Conservation (phyloP, 2,329 filamentous ascomycete species). For the Colletotrichum spinosum region DNA sequence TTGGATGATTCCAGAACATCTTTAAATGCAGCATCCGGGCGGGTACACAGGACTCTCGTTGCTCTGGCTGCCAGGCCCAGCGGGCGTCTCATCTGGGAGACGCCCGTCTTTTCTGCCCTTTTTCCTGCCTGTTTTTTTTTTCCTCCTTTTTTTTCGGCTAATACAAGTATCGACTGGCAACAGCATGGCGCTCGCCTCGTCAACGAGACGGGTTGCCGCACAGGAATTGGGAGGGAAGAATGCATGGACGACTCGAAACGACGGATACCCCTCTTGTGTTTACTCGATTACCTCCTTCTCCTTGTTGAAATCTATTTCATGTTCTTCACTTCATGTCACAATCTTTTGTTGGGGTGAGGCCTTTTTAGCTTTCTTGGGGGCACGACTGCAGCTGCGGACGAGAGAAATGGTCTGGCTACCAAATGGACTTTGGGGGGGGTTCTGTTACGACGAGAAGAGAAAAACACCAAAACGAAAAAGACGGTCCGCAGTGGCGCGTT, state of each 20-base stretch:
- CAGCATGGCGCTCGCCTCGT: conserved; percentile 45
- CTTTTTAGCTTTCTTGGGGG: conserved; percentile 37
- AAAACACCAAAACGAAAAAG: conserved; percentile 39
- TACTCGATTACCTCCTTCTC: conserved; percentile 38
- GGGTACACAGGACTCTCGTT: conserved; percentile 38
- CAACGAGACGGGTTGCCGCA: conserved; percentile 43
- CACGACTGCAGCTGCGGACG: conserved; percentile 14
- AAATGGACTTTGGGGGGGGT: conserved; percentile 37
- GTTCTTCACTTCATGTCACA: conserved; percentile 34
- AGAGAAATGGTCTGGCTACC: conserved; percentile 37
- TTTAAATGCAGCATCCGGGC: conserved; percentile 31
- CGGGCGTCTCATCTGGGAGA: conserved; percentile 2
- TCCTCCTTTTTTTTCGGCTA: conserved; percentile 39
- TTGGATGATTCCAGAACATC: conserved; percentile 26
- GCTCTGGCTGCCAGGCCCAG: conserved; percentile 31
- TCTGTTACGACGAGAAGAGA: conserved; percentile 39
- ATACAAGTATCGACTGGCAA: conserved; percentile 55
- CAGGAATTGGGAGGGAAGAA: conserved; percentile 50
- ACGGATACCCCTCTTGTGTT: conserved; percentile 54
- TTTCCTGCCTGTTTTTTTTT: conserved; percentile 39
- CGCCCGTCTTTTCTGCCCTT: conserved; percentile 9
- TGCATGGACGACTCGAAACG: conserved; percentile 58
- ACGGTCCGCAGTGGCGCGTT: conserved; percentile 18
- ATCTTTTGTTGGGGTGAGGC: conserved; percentile 15
- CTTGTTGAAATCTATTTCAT: conserved; percentile 32